Base-by-base conservation (phyloP, 2,329 filamentous ascomycete species). In the Nemania abortiva region DNA sequence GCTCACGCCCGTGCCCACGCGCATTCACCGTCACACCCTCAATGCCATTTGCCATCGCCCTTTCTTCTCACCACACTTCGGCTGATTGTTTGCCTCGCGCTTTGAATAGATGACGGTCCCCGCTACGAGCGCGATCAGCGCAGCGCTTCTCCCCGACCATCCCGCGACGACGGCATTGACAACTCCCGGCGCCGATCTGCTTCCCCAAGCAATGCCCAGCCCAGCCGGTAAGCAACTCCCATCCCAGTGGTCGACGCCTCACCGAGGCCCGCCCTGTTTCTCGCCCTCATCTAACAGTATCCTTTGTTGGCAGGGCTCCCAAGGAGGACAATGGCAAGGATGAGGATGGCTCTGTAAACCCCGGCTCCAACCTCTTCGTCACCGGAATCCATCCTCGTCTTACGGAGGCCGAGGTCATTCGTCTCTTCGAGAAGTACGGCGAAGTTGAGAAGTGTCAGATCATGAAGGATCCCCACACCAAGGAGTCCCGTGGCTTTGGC, bases 401-500 rank as follows among this genome's bases (percentile, higher is more conserved):
- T 74, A 91, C 89, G 56, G 96, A 99, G 82, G 88, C 91, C 18
- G 96, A 98, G 80, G 93, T 99, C 70, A 92, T 92, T 63, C 94
- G 94, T 81, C 91, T 99, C 74, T 99, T 99, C 79, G 94, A 98
- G 84, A 99, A 98, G 84, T 98, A 98, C 78, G 96, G 96, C 75
- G 94, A 97, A 80, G 96, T 99, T 61, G 95, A 98, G 85, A 98
- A 97, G 84, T 98, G 95, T 86, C 97, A 98, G 82, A 99, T 99
- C 85, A 99, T 99, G 96, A 90, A 95, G 79, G 96, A 99, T 80
- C 96, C 96, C 71, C 96, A 99, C 83, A 97, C 93, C 78, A 97
- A 97, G 84, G 96, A 99, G 84, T 98, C 95, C 76, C 96, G 96
- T 82, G 96, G 96, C 74, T 99, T 99, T 75, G 96, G 96, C 65